phyloP scores from a whole-genome alignment of 768 basidiomycete genomes.

The Sarcomyxa edulis region DNA sequence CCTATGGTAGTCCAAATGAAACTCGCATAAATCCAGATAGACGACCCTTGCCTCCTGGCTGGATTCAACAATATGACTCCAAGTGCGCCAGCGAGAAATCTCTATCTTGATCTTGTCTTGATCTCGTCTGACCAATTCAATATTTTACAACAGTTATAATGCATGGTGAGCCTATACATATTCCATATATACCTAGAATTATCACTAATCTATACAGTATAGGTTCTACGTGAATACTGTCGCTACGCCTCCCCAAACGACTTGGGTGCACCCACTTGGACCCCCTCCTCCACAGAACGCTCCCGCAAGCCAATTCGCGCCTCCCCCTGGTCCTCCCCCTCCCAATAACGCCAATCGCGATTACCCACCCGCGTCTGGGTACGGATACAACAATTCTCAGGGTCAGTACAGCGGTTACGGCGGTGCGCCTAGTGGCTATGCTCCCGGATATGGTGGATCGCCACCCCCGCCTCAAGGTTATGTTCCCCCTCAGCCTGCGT shows the following conservation, averaged over 20 bases:
- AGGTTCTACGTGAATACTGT: constrained; percentile 79
- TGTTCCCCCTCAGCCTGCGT: constrained; percentile 13
- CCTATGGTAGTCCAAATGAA: too few species aligned
- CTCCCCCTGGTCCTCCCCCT: constrained; percentile 44
- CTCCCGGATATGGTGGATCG: constrained; percentile 15
- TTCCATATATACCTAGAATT: not conserved
- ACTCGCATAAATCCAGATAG: constrained; percentile 45
- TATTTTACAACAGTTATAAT: constrained; percentile 43
- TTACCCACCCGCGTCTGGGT: constrained; percentile 10
- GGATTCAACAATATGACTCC: constrained; percentile 52
- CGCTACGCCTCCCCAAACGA: constrained; percentile 55
- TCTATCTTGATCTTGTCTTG: constrained; percentile 17
- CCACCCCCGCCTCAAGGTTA: constrained; percentile 20
- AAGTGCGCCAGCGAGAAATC: constrained; percentile 51
- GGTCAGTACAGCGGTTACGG: constrained; percentile 14
- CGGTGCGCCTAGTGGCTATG: constrained; percentile 18
- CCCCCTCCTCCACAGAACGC: constrained; percentile 28
- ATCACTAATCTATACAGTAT: not conserved
- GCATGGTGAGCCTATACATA: constrained; percentile 44
- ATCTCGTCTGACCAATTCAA: constrained; percentile 13
- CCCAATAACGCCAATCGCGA: constrained; percentile 28
- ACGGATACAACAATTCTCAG: constrained; percentile 22
- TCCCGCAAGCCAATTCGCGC: constrained; percentile 30
- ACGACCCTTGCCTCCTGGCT: constrained; percentile 16
- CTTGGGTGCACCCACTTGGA: constrained; percentile 70